These are phyloP conservation scores for Cornus kousa DNA, from an alignment of 148 eudicot species.

Conservation along the genomic window DNA sequence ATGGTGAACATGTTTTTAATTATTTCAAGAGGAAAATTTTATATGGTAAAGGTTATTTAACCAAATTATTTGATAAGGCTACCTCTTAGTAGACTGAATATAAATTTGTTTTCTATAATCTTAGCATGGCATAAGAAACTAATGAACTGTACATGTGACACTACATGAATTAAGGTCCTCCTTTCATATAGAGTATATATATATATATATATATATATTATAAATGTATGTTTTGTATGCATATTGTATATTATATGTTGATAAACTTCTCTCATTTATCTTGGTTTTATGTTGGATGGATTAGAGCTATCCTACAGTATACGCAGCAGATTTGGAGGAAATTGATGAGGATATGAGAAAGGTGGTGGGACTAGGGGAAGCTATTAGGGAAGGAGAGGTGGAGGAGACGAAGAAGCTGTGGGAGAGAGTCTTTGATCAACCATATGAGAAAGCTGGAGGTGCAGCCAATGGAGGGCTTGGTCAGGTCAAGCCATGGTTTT, in stretches of 20 bases:
- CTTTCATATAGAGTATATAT: too few species aligned
- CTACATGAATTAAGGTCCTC: background rate
- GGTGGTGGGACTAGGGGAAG: slow-evolving; percentile 59
- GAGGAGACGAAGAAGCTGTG: slow-evolving; percentile 64
- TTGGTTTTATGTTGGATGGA: slow-evolving; percentile 21
- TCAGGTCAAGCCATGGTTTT: slow-evolving; percentile 34
- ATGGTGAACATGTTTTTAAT: too few species aligned
- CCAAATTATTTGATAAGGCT: background rate
- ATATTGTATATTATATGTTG: background rate
- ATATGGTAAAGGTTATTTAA: background rate
- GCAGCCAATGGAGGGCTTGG: slow-evolving; percentile 22
- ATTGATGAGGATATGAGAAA: slow-evolving; percentile 52
- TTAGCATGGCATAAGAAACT: background rate
- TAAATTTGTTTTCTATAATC: background rate
- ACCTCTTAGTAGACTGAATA: too few species aligned
- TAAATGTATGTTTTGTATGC: background rate
- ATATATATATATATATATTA: too few species aligned
- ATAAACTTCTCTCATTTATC: slow-evolving; percentile 17
- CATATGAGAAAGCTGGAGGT: slow-evolving; percentile 92
- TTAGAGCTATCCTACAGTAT: slow-evolving; percentile 90
- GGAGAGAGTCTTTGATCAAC: slow-evolving; percentile 74
- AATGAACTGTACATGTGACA: background rate
- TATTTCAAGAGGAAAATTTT: background rate
- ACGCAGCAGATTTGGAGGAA: slow-evolving; percentile 70
- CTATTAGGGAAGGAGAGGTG: slow-evolving; percentile 43